These are phyloP conservation scores for Yamadazyma dushanensis DNA, from an alignment of 1,139 yeast genomes.

Conservation along the genomic window DNA sequence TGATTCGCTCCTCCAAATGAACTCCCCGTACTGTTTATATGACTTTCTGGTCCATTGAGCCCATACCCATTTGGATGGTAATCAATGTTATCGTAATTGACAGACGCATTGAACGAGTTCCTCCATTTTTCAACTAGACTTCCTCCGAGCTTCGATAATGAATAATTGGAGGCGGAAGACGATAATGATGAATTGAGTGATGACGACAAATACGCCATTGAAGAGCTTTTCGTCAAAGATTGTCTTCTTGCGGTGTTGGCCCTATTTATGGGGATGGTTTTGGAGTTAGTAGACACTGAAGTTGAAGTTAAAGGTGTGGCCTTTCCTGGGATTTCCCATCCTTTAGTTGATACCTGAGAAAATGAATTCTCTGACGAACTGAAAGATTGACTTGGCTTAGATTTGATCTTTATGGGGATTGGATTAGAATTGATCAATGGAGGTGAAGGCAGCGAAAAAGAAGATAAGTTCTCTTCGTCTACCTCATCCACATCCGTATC, in stretches of 20 bases:
- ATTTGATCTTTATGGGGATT: constrained; percentile 27
- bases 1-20: constrained; percentile 2
- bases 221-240: constrained; percentile 37
- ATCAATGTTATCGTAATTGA: constrained; percentile 15
- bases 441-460: constrained; percentile 9
- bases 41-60: neutral
- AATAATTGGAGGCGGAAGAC: constrained; percentile 39
- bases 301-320: constrained; percentile 26
- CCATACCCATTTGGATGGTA: constrained; percentile 11
- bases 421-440: constrained; percentile 19
- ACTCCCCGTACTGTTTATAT: neutral
- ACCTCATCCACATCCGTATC: constrained; percentile 14
- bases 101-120: constrained; percentile 25
- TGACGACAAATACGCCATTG: constrained; percentile 45
- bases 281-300: constrained; percentile 19
- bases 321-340: constrained; percentile 48
- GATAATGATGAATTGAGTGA: constrained; percentile 40
- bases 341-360: constrained; percentile 32
- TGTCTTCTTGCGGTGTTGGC: constrained; percentile 9
- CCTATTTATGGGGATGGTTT: constrained; percentile 20
- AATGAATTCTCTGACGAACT: constrained; percentile 33
- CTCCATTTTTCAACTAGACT: constrained; percentile 52
- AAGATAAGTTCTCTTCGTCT: constrained; percentile 9
- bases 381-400: constrained; percentile 16
- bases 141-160: constrained; percentile 43